These are phyloP conservation scores for Paramecium primaurelia DNA, from an alignment of 73 alveolate genomes.

Conservation along the genomic window DNA sequence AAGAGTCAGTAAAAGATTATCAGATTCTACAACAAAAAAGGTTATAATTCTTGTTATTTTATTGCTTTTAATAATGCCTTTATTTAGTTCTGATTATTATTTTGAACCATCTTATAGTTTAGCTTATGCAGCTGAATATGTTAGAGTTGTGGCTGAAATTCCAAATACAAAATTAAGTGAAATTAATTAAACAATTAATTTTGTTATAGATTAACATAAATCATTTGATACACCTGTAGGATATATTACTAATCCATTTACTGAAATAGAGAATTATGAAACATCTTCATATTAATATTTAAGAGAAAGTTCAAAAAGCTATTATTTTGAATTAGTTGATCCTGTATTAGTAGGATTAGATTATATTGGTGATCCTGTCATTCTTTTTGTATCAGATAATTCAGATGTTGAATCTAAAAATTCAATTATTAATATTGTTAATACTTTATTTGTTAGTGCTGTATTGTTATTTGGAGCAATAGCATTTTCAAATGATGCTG, in stretches of 20 bases:
- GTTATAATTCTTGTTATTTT: conserved; percentile 67
- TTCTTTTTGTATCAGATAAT: conserved; percentile 5
- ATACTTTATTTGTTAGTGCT: conserved; percentile 70
- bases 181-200: background rate
- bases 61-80: conserved; percentile 63
- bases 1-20: conserved; percentile 65
- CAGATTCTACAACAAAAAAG: conserved; percentile 68
- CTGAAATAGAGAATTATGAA: background rate
- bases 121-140: conserved; percentile 22
- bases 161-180: background rate
- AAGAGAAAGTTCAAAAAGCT: conserved; percentile 19
- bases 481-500: conserved; percentile 80
- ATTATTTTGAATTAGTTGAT: background rate
- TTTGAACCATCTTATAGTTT: conserved; percentile 31
- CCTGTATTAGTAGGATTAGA: background rate
- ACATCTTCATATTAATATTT: background rate
- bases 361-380: background rate
- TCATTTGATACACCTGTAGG: conserved; percentile 13
- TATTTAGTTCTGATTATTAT: conserved; percentile 61
- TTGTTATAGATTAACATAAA: background rate
- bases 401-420: background rate
- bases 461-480: conserved; percentile 73
- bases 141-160: background rate
- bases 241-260: background rate
- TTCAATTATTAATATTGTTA: background rate